Conservation (phyloP, 306 rosid genomes). For the Sphenostylis stenocarpa region DNA sequence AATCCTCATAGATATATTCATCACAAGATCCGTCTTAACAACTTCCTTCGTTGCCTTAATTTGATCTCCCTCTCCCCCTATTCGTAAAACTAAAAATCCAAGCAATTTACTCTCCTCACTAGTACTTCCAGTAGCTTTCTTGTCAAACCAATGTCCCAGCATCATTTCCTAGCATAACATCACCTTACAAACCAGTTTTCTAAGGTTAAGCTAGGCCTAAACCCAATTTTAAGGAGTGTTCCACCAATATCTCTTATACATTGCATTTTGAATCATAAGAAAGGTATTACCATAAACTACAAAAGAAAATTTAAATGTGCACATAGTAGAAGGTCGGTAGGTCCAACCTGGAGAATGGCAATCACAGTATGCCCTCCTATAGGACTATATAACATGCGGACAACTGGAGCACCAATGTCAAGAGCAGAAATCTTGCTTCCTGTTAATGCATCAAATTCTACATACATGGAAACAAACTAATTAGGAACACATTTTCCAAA, state of each 20-base stretch:
- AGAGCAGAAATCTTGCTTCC: conserved; percentile 91
- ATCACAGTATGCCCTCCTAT: conserved; percentile 87
- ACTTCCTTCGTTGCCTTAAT: not conserved
- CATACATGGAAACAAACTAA: conserved; percentile 29
- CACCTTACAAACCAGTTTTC: no score
- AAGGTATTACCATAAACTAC: not conserved
- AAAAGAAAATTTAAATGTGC: not conserved
- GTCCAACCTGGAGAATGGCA: conserved; percentile 80
- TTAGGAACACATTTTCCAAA: conserved; percentile 12
- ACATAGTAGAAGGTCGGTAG: conserved; percentile 19
- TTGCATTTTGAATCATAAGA: not conserved
- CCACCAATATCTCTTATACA: not conserved
- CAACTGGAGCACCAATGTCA: conserved; percentile 88
- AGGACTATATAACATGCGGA: conserved; percentile 91
- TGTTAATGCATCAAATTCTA: conserved; percentile 93
- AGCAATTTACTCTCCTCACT: not conserved
- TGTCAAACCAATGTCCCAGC: not conserved
- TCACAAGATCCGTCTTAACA: not conserved
- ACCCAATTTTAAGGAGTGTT: no score
- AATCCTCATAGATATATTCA: not conserved
- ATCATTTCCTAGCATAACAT: no score
- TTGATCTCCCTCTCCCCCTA: not conserved
- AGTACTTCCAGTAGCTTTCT: not conserved
- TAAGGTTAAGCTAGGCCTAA: no score
- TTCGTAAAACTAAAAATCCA: not conserved